Conservation (phyloP, 441 rosid species). For the Mallotus japonicus region DNA sequence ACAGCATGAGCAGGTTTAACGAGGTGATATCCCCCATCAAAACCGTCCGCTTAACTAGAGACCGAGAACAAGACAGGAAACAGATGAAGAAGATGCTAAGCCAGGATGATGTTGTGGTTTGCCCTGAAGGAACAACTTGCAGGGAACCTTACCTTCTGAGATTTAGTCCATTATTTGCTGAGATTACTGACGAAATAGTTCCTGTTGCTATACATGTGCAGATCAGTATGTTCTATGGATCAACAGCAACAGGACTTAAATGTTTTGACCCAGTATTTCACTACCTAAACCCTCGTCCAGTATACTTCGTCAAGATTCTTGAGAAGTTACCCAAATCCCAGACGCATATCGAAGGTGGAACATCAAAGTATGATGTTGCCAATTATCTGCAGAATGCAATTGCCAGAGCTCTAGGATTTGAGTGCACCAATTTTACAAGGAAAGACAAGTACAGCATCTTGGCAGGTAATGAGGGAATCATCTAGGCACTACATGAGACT, state of each 20-base stretch:
- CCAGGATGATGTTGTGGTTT: constrained; percentile 54
- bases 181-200: constrained; percentile 52
- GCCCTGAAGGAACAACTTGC: constrained; percentile 86
- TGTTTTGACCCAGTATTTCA: constrained; percentile 54
- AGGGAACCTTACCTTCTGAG: constrained; percentile 70
- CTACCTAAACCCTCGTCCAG: constrained; percentile 47
- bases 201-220: constrained; percentile 55
- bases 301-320: constrained; percentile 34
- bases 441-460: constrained; percentile 61
- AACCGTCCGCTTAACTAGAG: constrained; percentile 47
- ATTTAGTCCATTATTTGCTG: constrained; percentile 69
- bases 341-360: constrained; percentile 33
- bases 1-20: constrained; percentile 53
- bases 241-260: constrained; percentile 73
- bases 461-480: constrained; percentile 61
- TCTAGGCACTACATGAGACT: constrained; percentile 8
- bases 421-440: constrained; percentile 62
- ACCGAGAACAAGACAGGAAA: constrained; percentile 43
- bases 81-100: constrained; percentile 40
- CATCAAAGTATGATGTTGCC: constrained; percentile 49
- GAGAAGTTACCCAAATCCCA: constrained; percentile 36
- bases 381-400: constrained; percentile 53
- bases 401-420: constrained; percentile 53
- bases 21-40: constrained; percentile 56
- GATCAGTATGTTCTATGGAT: constrained; percentile 59